Base-by-base conservation (phyloP, 2,329 filamentous ascomycete species). In the Verticillium isaacii region DNA sequence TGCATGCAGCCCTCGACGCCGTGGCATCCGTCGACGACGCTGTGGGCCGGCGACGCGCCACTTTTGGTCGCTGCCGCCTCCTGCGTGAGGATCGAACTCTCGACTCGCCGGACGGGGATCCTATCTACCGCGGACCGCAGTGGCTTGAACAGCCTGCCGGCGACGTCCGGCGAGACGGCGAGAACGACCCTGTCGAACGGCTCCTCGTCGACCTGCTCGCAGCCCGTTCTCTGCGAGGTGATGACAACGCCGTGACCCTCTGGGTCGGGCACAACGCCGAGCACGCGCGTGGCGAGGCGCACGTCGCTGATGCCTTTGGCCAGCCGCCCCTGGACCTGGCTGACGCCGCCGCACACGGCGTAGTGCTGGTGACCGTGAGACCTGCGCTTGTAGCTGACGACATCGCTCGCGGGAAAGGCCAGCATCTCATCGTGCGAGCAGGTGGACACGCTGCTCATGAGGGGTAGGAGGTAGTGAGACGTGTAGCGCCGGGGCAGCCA, bases 111-210 rank as follows among this genome's bases (percentile, higher is more conserved):
- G 0, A 80, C 82, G 0, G 84, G 83, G 15, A 85, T 79, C n/a
- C 67, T 67, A 1, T 67, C 60, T 65, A 84, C 72, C 3, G 70
- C 64, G 5, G 73, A 58, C 2, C 65, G 63, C 2, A 84, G 66
- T 0, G 80, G 80, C 1, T 69, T 64, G 62, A 82, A 86, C 14
- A 87, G 74, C 6, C 69, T 70, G 5, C 75, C 78, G 0, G 80
- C 81, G 4, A 84, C 77, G 64, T 85, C 78, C 0, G 85, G 84
- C 0, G 83, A 79, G 1, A 86, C 81, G 0, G 82, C 83, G 1
- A 87, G 71, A 29, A 87, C 72, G 0, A 85, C 82, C 2, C 74
- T 75, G 59, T 86, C 82, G 59, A 85, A 85, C 0, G 66, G 59
- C 19, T 80, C 74, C 29, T 73, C 66, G n/a, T 37, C 34, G 3